Conservation (phyloP, 108 stramenopile species). For the Cylindrotheca closterium region DNA sequence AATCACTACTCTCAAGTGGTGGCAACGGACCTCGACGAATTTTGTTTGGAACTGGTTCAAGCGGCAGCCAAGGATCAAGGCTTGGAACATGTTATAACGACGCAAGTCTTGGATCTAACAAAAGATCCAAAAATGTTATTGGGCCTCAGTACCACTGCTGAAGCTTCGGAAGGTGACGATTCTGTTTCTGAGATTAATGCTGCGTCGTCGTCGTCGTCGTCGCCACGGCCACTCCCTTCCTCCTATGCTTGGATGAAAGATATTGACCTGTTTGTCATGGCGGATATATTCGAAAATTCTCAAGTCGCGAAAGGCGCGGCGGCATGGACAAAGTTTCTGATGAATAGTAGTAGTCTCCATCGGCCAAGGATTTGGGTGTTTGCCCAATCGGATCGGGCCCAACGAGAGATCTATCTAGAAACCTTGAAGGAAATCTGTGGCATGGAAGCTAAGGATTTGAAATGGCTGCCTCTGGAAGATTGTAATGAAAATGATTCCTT, state of each 20-base stretch:
- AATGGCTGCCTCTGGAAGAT: constrained; percentile 32
- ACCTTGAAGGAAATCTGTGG: constrained; percentile 28
- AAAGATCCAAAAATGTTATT: constrained; percentile 1
- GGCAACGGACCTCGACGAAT: constrained; percentile 64
- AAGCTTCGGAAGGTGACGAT: neutral
- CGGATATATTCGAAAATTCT: constrained; percentile 74
- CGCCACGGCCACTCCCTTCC: too few species aligned
- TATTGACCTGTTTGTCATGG: constrained; percentile 67
- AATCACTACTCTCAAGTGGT: constrained; percentile 41
- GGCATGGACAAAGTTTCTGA: constrained; percentile 17
- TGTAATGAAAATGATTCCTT: constrained; percentile 16
- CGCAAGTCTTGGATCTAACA: constrained; percentile 51
- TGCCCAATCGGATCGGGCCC: constrained; percentile 75
- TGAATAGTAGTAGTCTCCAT: neutral
- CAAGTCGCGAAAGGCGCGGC: constrained; percentile 71
- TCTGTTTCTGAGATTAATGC: constrained; percentile 1
- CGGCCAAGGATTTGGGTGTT: constrained; percentile 64
- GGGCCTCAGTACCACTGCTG: too few species aligned
- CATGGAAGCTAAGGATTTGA: neutral
- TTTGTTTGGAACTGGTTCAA: constrained; percentile 53
- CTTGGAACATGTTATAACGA: constrained; percentile 32
- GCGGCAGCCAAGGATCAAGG: constrained; percentile 63
- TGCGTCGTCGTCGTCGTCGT: too few species aligned
- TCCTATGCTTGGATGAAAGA: constrained; percentile 22
- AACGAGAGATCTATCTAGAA: constrained; percentile 55